phyloP scores from a whole-genome alignment of 2,329 filamentous ascomycete genomes.

The Xylaria sp. region DNA sequence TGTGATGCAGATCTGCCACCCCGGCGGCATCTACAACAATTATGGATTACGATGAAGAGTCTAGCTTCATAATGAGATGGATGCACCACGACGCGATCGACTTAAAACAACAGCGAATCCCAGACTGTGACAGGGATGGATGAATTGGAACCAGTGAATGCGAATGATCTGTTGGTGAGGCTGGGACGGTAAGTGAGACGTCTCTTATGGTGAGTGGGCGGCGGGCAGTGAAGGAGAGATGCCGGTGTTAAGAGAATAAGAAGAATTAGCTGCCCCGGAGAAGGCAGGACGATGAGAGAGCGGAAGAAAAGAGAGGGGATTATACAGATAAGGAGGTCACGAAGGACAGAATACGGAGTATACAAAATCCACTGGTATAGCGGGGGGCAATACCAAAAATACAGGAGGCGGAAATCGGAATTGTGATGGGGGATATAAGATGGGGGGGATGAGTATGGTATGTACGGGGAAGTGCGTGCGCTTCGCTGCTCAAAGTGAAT shows the following conservation, averaged over 20 bases:
- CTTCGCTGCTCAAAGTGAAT: slow-evolving; percentile 26
- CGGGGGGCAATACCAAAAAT: background rate
- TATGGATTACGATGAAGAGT: slow-evolving; percentile 41
- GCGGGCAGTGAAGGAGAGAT: background rate
- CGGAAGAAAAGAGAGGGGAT: slow-evolving; percentile 4
- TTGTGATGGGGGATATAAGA: slow-evolving; percentile 17
- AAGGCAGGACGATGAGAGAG: background rate
- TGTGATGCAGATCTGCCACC: slow-evolving; percentile 23
- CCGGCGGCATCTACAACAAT: slow-evolving; percentile 38
- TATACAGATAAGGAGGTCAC: slow-evolving; percentile 18
- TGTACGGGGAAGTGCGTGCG: slow-evolving; percentile 1
- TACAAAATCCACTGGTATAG: slow-evolving; percentile 13
- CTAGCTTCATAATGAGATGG: slow-evolving; percentile 39
- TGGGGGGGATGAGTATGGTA: background rate
- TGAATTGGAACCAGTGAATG: slow-evolving; percentile 8
- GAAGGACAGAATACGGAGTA: background rate
- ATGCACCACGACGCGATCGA: slow-evolving; percentile 17
- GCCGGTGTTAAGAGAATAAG: background rate
- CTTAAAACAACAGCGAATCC: slow-evolving; percentile 9
- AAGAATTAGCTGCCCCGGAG: background rate
- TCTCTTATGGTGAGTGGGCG: slow-evolving; percentile 12
- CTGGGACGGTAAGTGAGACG: slow-evolving; percentile 13
- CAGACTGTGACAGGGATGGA: background rate
- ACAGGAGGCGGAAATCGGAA: slow-evolving; percentile 11
- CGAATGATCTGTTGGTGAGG: background rate